Conservation (phyloP, 306 rosid species). For the Prinsepia uniflora region DNA sequence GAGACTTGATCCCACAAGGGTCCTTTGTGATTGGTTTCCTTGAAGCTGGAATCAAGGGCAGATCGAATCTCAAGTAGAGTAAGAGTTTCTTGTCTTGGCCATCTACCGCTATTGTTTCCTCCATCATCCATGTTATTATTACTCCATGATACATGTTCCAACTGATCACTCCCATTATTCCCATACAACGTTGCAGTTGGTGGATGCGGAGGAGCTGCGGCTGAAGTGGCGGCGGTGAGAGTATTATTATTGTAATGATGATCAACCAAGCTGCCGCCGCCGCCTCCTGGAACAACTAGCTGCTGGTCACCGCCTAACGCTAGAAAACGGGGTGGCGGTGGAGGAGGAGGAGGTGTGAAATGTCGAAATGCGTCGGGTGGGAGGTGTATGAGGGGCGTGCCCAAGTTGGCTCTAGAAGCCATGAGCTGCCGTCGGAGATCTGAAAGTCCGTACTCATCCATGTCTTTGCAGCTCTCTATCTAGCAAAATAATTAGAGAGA, state of each 20-base stretch:
- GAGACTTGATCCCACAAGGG: constrained; percentile 83
- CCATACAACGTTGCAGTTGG: not conserved
- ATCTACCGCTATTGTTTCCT: constrained; percentile 38
- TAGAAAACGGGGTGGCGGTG: constrained; percentile 14
- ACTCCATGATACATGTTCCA: constrained; percentile 1
- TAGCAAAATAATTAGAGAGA: not conserved
- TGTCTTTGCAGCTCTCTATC: not conserved
- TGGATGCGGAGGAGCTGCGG: not conserved
- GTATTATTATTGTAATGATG: not conserved
- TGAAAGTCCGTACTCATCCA: constrained; percentile 28
- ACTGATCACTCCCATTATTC: not conserved
- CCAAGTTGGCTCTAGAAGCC: constrained; percentile 33
- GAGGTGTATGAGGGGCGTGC: constrained; percentile 12
- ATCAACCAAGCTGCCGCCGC: constrained; percentile 6
- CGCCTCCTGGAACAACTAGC: not conserved
- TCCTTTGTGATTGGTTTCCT: constrained; percentile 69
- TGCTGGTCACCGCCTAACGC: not conserved
- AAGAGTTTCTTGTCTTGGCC: constrained; percentile 87
- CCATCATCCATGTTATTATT: constrained; percentile 30
- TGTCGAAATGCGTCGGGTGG: constrained; percentile 24
- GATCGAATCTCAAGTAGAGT: constrained; percentile 87
- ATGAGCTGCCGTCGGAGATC: constrained; percentile 61
- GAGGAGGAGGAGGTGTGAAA: not conserved
- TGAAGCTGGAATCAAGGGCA: constrained; percentile 74
- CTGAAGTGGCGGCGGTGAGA: not conserved